phyloP scores from a whole-genome alignment of 2,329 filamentous ascomycete genomes.

The Beauveria varroae region DNA sequence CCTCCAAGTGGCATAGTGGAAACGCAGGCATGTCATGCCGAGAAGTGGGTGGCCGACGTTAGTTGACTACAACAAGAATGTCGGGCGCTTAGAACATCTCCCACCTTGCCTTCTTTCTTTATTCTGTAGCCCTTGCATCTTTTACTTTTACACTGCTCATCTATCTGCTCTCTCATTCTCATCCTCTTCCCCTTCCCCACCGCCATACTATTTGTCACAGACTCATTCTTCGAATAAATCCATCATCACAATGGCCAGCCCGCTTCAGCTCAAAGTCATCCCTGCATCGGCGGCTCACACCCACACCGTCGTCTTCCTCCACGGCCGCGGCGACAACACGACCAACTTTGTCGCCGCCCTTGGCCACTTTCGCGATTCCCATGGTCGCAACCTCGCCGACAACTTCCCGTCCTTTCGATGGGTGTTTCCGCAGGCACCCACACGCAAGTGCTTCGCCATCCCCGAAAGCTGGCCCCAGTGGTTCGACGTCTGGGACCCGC shows the following conservation, averaged over 20 bases:
- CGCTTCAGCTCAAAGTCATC: neutral
- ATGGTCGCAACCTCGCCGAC: conserved; percentile 25
- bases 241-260: neutral
- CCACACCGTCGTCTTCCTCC: conserved; percentile 38
- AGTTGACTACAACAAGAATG: no score
- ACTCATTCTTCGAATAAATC: no score
- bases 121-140: no score
- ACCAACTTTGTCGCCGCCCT: conserved; percentile 25
- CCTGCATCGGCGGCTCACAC: conserved; percentile 20
- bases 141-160: no score
- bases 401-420: conserved; percentile 39
- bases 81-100: no score
- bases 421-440: conserved; percentile 40
- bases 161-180: no score
- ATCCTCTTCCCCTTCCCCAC: no score
- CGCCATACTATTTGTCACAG: no score
- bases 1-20: no score
- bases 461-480: conserved; percentile 32
- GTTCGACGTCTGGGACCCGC: conserved; percentile 43
- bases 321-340: conserved; percentile 36
- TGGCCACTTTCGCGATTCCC: conserved; percentile 23
- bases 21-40: no score
- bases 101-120: no score
- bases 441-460: conserved; percentile 16
- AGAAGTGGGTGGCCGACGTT: no score